These are phyloP conservation scores for Phytophthora sp. DNA, from an alignment of 352 stramenopile species.

Conservation along the genomic window DNA sequence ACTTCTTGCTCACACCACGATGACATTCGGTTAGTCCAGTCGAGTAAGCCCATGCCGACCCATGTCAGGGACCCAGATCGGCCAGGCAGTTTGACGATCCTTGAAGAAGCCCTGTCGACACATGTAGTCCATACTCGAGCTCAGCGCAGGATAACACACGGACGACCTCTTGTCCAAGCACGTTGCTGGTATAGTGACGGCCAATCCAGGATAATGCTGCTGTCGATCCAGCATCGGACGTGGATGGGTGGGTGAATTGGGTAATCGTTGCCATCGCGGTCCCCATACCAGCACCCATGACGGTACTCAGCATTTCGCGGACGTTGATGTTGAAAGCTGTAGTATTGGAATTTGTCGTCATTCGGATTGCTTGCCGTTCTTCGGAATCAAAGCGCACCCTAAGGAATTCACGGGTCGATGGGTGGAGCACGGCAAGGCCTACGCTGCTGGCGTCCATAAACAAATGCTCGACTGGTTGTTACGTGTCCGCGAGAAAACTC, in stretches of 20 bases:
- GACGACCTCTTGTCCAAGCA: background rate
- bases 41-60: constrained; percentile 7
- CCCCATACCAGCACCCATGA: constrained; percentile 9
- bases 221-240: constrained; percentile 18
- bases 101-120: background rate
- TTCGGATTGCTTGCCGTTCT: background rate
- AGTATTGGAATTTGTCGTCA: background rate
- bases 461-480: too few relatives aligned
- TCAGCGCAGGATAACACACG: constrained; percentile 6
- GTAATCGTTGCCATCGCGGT: background rate
- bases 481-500: too few relatives aligned
- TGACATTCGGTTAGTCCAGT: too few relatives aligned
- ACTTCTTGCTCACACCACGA: constrained; percentile 14
- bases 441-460: constrained; percentile 15
- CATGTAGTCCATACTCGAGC: constrained; percentile 1
- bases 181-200: background rate
- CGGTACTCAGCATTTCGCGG: constrained; percentile 6
- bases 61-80: constrained; percentile 6
- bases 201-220: constrained; percentile 11
- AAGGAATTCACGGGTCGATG: constrained; percentile 6
- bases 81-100: constrained; percentile 5
- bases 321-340: constrained; percentile 16
- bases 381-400: constrained; percentile 10
- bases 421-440: constrained; percentile 2
- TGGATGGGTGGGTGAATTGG: background rate